Base-by-base conservation (phyloP, 768 basidiomycete species). In the Russula lepida region DNA sequence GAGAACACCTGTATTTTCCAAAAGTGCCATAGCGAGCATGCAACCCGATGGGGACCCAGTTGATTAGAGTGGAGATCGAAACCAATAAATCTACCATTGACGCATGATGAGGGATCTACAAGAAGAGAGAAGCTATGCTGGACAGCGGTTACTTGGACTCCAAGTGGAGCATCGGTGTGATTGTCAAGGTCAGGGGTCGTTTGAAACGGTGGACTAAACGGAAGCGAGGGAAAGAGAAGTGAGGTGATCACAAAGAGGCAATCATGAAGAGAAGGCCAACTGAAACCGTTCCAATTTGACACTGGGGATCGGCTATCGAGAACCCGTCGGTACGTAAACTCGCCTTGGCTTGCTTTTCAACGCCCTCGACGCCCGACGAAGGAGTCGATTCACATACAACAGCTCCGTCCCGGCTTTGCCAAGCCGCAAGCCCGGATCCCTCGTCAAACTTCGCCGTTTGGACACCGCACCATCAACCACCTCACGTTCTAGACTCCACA, bases 51-150 rank as follows among this genome's bases (percentile, higher is more conserved):
- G 47, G 17, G 30, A 39, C 13, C 6, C 19, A 6, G 56, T 49
- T 44, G 61, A 62, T 58, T 58, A 58, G 56, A 62, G 56, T 62
- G 61, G 61, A 49, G 61, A 62, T 62, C 56, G 28, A 48, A 56
- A 53, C 25, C 56, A 58, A 62, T 58, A 58, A 58, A 62, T 62
- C 61, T 62, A 44, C 25, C 33, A 35, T 58, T 52, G 55, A 53
- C n/a, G n/a, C n/a, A n/a, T n/a, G n/a, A n/a, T n/a, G n/a, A n/a
- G 37, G 25, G 62, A 63, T 63, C 62, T 63, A 58, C 62, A 58
- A 47, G 37, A n/a, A n/a, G 37, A 50, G n/a, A 41, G 44, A 58
- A 54, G 39, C 50, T 50, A 50, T 37, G 25, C 21, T 12, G 25
- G 25, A 35, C 33, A 39, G 23, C 54, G 59, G 54, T 30, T 46